A percentile compares a stretch with the other conserved stretches of the same genome.
Evolutionary conservation across 352 stramenopile genomes (phyloP).

Genomic region (Phytophthora nicotianae): DNA sequence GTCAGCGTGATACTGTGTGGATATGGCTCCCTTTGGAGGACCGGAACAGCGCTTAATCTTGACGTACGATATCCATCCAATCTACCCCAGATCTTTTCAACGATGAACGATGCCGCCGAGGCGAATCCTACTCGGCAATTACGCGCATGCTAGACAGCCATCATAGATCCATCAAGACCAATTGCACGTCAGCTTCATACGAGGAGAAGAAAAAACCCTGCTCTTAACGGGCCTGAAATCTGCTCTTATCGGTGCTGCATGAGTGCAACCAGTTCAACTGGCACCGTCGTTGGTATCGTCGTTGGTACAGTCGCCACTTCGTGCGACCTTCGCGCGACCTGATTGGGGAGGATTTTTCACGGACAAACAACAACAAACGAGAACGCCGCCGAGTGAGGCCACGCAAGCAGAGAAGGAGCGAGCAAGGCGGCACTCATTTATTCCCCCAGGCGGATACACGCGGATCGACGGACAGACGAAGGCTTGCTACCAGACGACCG

Average conservation of each 20-base stretch:
- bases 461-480: conserved; percentile 17
- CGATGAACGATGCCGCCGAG: neutral
- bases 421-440: conserved; percentile 33
- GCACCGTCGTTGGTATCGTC: neutral
- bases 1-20: neutral
- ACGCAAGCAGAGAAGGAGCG: conserved; percentile 39
- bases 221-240: neutral
- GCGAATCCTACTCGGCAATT: neutral
- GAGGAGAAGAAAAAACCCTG: no score
- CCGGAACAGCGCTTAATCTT: neutral
- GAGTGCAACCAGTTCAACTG: neutral
- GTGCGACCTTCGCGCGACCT: conserved; percentile 20
- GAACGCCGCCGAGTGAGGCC: conserved; percentile 28
- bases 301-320: conserved; percentile 7
- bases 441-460: conserved; percentile 33
- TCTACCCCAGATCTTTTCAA: neutral
- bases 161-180: neutral
- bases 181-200: neutral
- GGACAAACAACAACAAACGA: conserved; percentile 38
- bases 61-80: neutral
- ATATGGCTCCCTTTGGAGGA: neutral
- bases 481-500: conserved; percentile 10
- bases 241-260: no score
- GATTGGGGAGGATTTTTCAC: conserved; percentile 35
- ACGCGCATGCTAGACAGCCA: neutral